Percentiles rank a stretch among this genome's conserved stretches.
Evolutionary conservation across 495 filamentous ascomycete genomes (phyloP).

Genomic region (Patellaria atrata): DNA sequence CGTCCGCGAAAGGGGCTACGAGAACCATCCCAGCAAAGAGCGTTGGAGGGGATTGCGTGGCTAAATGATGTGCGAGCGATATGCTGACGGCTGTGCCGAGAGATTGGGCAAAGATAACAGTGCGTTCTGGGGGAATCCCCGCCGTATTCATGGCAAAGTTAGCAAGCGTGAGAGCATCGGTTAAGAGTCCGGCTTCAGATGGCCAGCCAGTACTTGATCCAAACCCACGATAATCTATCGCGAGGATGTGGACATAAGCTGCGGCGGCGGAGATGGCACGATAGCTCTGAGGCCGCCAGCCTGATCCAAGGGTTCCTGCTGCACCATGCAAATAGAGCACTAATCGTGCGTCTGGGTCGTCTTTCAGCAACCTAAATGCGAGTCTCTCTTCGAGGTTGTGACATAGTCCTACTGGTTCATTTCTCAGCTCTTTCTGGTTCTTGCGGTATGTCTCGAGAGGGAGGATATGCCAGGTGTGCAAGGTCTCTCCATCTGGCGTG

Average conservation of each 20-base stretch:
- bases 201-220: slow-evolving; percentile 16
- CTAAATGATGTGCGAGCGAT: slow-evolving; percentile 12
- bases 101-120: slow-evolving; percentile 20
- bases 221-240: slow-evolving; percentile 27
- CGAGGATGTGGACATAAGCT: slow-evolving; percentile 43
- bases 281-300: slow-evolving; percentile 45
- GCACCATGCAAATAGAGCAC: slow-evolving; percentile 44
- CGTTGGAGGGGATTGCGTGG: slow-evolving; percentile 5
- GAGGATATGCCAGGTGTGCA: slow-evolving; percentile 30
- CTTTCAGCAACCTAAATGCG: slow-evolving; percentile 44
- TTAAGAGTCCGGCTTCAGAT: slow-evolving; percentile 15
- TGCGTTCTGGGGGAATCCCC: slow-evolving; percentile 15
- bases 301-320: slow-evolving; percentile 50
- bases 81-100: slow-evolving; percentile 20
- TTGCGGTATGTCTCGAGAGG: slow-evolving; percentile 30
- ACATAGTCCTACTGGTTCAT: slow-evolving; percentile 36
- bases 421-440: slow-evolving; percentile 38
- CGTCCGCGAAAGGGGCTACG: slow-evolving; percentile 33
- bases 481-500: slow-evolving; percentile 24
- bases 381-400: slow-evolving; percentile 38
- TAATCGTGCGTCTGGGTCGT: slow-evolving; percentile 44
- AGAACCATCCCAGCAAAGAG: slow-evolving; percentile 19
- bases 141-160: slow-evolving; percentile 34
- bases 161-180: slow-evolving; percentile 42
- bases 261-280: slow-evolving; percentile 44